These are phyloP conservation scores for Yamadazyma atmosphaerica DNA, from an alignment of 1,139 yeast genomes.

Conservation along the genomic window DNA sequence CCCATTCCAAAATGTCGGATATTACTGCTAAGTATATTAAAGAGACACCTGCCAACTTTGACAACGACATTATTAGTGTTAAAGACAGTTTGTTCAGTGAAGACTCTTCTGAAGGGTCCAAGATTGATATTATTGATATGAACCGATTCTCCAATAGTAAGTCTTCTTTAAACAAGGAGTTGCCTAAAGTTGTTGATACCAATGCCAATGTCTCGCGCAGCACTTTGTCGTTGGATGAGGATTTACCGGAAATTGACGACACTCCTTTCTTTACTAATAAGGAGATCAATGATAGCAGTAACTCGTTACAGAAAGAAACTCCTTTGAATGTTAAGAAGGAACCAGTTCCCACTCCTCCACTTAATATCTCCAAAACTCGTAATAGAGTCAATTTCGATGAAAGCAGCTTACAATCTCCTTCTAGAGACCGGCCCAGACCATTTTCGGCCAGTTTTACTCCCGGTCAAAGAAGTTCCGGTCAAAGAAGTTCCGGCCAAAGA, in stretches of 20 bases:
- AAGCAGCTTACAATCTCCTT: slow-evolving; percentile 1
- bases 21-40: slow-evolving; percentile 10
- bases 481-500: too few species aligned
- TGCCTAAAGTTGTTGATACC: not conserved
- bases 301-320: slow-evolving; percentile 6
- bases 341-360: slow-evolving; percentile 7
- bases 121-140: slow-evolving; percentile 2
- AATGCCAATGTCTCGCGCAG: not conserved
- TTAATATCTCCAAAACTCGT: slow-evolving; percentile 10
- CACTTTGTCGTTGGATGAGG: slow-evolving; percentile 9
- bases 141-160: slow-evolving; percentile 2
- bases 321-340: slow-evolving; percentile 2
- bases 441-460: slow-evolving; percentile 1
- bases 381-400: slow-evolving; percentile 4
- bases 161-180: slow-evolving; percentile 1
- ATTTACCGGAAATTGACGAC: slow-evolving; percentile 5
- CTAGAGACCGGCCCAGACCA: not conserved
- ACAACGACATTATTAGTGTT: slow-evolving; percentile 11
- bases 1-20: slow-evolving; percentile 6
- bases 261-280: slow-evolving; percentile 1
- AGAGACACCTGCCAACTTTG: slow-evolving; percentile 9
- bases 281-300: not conserved
- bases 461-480: too few species aligned
- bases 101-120: slow-evolving; percentile 2
- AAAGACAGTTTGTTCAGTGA: slow-evolving; percentile 17